A percentile compares a stretch with the other conserved stretches of the same genome.
Conservation (phyloP, 1,139 yeast species). For the Kodamaea anthophila region DNA sequence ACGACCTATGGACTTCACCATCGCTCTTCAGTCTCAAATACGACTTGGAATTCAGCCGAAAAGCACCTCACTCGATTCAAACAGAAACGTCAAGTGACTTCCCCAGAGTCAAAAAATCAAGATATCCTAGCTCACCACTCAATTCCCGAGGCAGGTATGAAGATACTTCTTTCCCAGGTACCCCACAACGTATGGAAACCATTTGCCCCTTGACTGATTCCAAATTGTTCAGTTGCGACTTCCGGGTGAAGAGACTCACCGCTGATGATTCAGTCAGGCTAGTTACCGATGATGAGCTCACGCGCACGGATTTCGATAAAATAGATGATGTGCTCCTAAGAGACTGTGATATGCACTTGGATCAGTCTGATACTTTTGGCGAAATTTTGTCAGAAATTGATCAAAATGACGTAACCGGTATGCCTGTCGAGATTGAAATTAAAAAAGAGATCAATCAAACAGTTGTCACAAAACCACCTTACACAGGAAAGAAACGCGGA, state of each 20-base stretch:
- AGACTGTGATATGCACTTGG: too few species aligned
- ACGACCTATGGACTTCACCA: slow-evolving; percentile 6
- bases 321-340: background rate
- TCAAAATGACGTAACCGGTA: too few species aligned
- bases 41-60: slow-evolving; percentile 2
- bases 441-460: too few species aligned
- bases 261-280: slow-evolving; percentile 2
- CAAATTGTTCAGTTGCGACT: too few species aligned
- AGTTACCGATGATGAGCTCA: slow-evolving; percentile 1
- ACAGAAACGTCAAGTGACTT: too few species aligned
- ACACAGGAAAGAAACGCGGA: slow-evolving; percentile 6
- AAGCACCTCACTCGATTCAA: too few species aligned
- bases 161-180: too few species aligned
- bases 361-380: background rate
- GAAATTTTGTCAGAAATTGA: background rate
- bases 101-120: too few species aligned
- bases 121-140: too few species aligned
- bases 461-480: slow-evolving; percentile 1
- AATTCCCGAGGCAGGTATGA: too few species aligned
- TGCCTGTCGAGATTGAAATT: background rate
- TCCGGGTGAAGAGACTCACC: too few species aligned
- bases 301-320: background rate
- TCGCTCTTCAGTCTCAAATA: slow-evolving; percentile 1
- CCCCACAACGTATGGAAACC: too few species aligned
- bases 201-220: background rate